phyloP scores from a whole-genome alignment of 345 rosid species.

The Lepidium sativum region DNA sequence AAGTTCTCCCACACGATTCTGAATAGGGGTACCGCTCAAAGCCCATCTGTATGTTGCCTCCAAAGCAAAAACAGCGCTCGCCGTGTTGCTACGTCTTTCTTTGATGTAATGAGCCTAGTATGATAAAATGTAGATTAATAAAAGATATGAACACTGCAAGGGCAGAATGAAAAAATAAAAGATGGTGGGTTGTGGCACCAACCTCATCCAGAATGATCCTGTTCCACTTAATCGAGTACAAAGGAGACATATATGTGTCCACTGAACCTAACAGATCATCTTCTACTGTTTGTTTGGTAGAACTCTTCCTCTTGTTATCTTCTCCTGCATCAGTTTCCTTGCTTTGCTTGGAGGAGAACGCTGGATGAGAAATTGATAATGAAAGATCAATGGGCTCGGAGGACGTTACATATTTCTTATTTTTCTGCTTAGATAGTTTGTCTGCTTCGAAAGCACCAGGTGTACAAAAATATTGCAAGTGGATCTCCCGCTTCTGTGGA shows the following conservation, averaged over 20 bases:
- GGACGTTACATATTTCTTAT: conserved; percentile 36
- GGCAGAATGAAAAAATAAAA: not conserved
- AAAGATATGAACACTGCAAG: not conserved
- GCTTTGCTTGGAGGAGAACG: conserved; percentile 13
- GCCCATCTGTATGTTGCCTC: conserved; percentile 88
- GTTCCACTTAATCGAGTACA: conserved; percentile 78
- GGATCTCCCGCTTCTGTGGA: conserved; percentile 38
- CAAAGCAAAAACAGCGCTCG: conserved; percentile 81
- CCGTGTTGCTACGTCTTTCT: conserved; percentile 91
- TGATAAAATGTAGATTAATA: not conserved
- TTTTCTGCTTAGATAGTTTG: conserved; percentile 79
- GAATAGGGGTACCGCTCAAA: conserved; percentile 96
- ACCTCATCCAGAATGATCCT: conserved; percentile 96
- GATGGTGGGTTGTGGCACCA: not conserved
- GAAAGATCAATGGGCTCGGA: too few relatives aligned
- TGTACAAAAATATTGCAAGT: conserved; percentile 67
- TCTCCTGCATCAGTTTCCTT: conserved; percentile 16
- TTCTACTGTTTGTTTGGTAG: conserved; percentile 13
- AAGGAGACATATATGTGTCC: conserved; percentile 40
- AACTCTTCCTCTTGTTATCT: conserved; percentile 19
- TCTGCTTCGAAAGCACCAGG: conserved; percentile 60
- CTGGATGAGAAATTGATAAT: too few relatives aligned
- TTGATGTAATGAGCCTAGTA: conserved; percentile 81
- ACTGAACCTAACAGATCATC: conserved; percentile 16
- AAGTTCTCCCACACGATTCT: conserved; percentile 97